Evolutionary conservation across 2,329 filamentous ascomycete species (phyloP), one percentile per base, ranked within the genome.

Genomic region (Nothophoma quercina): DNA sequence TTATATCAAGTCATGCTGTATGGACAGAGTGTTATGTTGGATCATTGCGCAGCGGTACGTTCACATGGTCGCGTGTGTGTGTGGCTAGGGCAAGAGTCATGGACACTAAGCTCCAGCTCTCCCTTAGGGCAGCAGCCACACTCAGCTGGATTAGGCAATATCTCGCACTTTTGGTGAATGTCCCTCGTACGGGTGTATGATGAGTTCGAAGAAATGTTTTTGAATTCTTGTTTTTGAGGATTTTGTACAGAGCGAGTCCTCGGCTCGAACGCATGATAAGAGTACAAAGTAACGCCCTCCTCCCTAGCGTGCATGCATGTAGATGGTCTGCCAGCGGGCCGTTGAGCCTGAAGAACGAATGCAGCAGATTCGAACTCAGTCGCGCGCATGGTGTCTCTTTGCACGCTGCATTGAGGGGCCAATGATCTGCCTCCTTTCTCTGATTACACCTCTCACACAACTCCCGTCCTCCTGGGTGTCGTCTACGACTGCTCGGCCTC

Each of bases 191-290:
- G 5, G 18, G 30, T 21, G 26, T 23, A 5, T 19, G 19, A 33
- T 8, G 6, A 23, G 40, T 10, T 22, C 7, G 42, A 49, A 28
- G 10, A 48, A 42, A 7, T 53, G 23, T 52, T 53, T 53, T 53
- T 43, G 36, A 38, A 44, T 53, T 53, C 43, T 43, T 53, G 28
- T 21, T 12, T 58, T 60, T 58, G 63, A 61, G 62, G 62, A 62
- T 56, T 70, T 63, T 71, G 55, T 67, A 69, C 65, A 71, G 40
- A 52, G 51, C 54, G 68, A 70, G 65, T 68, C 64, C 65, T 63
- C 65, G 42, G 55, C 67, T 65, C 62, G 51, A 63, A 61, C 54
- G 53, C 59, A 63, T 59, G 57, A 57, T 61, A 56, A 44, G 59
- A 63, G 55, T 62, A 59, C 52, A 59, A 58, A 53, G 26, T 38